Base-by-base conservation (phyloP, 2,329 filamentous ascomycete species). In the Beauveria rudraprayagi region DNA sequence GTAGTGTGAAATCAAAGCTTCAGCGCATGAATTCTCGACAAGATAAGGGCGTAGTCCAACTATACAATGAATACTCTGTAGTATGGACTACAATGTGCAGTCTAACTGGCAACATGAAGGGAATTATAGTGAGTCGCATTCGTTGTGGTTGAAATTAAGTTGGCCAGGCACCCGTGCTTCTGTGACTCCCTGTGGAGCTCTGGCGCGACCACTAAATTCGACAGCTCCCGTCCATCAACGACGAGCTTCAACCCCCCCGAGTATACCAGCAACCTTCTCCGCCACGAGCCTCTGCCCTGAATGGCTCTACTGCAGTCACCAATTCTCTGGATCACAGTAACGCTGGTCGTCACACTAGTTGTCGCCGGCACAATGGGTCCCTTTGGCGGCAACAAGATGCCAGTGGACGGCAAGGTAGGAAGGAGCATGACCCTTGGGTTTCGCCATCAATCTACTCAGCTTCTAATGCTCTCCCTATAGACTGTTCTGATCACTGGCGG, bases 401-500 rank as follows among this genome's bases (percentile, higher is more conserved):
- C 87, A 56, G 90, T 97, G 11, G 86, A 92, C 68, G 91, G 91
- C 72, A 90, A 89, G 80, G 92, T 94, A 57, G 2, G 30, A 19
- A 57, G 2, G 30, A 19, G 9, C 19, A 43, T 16, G 16, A 24
- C 22, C 60, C 40, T 52, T 48, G n/a, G 11, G 11, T n/a, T 8
- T 40, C 54, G 37, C 28, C 50, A 61, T 11, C 57, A 62, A n/a
- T n/a, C 10, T 41, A 10, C 8, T 41, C 19, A 54, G 16, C 11
- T 43, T 16, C 43, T 47, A 41, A 60, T 51, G 16, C 7, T 9
- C 11, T 47, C 16, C 5, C 6, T 30, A 10, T 58, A 96, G 92
- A 96, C 92, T 2, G 81, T 95, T 57, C 79, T 97, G 60, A 79
- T 99, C 57, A 99, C 94, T 0, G 94, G 94, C 52, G 92, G 88